Evolutionary conservation across 768 basidiomycete genomes (phyloP).

Genomic region (Lactifluus piperatus): DNA sequence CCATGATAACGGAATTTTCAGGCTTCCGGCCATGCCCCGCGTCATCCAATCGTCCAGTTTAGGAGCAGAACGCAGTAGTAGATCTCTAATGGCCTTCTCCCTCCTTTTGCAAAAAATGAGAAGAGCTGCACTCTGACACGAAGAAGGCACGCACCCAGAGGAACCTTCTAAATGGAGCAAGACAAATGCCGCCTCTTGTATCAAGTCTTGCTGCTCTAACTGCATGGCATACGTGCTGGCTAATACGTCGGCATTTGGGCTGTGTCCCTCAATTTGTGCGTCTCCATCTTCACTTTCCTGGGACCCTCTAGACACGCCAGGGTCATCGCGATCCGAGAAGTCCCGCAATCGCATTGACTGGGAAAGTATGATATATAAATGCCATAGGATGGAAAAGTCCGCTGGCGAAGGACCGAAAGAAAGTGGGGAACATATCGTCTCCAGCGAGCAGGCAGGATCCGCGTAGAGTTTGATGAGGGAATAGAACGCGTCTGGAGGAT

Average conservation of each 20-base stretch:
- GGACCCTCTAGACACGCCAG: constrained; percentile 29
- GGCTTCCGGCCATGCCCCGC: constrained; percentile 60
- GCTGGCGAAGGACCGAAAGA: constrained; percentile 67
- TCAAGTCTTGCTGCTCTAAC: constrained; percentile 69
- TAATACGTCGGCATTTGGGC: constrained; percentile 73
- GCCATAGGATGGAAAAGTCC: constrained; percentile 88
- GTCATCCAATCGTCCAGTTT: constrained; percentile 66
- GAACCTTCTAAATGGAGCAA: constrained; percentile 80
- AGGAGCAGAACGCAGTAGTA: constrained; percentile 61
- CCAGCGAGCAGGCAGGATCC: constrained; percentile 62
- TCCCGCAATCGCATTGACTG: constrained; percentile 77
- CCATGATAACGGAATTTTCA: constrained; percentile 81
- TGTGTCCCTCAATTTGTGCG: constrained; percentile 60
- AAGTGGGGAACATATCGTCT: constrained; percentile 57
- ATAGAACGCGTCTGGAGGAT: constrained; percentile 65
- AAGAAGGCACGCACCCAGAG: constrained; percentile 51
- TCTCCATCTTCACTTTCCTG: constrained; percentile 37
- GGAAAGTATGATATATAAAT: constrained; percentile 82
- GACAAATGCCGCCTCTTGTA: constrained; percentile 85
- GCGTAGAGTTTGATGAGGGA: constrained; percentile 73
- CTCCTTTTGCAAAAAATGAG: constrained; percentile 41
- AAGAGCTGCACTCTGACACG: background rate
- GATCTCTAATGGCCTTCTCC: constrained; percentile 70
- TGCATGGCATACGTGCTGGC: constrained; percentile 82
- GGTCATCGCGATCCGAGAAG: constrained; percentile 70